These are phyloP conservation scores for Pezicula rhizophila DNA, from an alignment of 2,329 filamentous ascomycete species.

Conservation along the genomic window DNA sequence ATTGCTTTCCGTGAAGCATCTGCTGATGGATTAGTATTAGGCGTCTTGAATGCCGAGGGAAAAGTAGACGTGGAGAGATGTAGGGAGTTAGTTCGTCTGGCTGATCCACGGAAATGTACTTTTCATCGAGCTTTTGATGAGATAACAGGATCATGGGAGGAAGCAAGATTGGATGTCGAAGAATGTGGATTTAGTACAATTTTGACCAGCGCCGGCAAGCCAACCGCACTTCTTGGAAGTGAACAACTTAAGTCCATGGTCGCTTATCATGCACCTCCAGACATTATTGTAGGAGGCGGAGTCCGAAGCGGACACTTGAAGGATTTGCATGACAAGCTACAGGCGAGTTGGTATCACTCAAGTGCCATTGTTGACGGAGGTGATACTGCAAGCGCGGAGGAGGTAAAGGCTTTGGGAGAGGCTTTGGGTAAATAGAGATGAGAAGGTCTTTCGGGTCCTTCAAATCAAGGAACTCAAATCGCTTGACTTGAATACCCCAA, in stretches of 20 bases:
- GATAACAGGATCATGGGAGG: slow-evolving; percentile 16
- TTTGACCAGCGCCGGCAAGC: slow-evolving; percentile 40
- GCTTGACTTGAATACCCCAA: no score
- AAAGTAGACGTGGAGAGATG: slow-evolving; percentile 36
- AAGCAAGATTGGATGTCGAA: slow-evolving; percentile 6
- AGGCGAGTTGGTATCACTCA: slow-evolving; percentile 35
- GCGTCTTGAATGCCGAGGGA: slow-evolving; percentile 31
- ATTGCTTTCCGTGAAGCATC: slow-evolving; percentile 24
- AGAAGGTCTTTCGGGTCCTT: no score
- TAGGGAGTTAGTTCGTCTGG: slow-evolving; percentile 33
- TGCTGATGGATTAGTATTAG: slow-evolving; percentile 46
- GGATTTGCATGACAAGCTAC: slow-evolving; percentile 25
- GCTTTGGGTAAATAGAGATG: neutral
- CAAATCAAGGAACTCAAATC: no score
- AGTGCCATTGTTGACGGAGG: slow-evolving; percentile 32
- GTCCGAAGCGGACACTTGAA: slow-evolving; percentile 38
- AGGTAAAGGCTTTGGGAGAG: slow-evolving; percentile 14
- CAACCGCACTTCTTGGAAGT: slow-evolving; percentile 12
- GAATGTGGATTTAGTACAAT: slow-evolving; percentile 38
- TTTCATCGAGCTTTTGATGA: slow-evolving; percentile 50
- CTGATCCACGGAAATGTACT: slow-evolving; percentile 38
- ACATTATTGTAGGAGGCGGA: slow-evolving; percentile 45
- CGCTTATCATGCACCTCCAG: slow-evolving; percentile 4
- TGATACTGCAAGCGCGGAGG: slow-evolving; percentile 23
- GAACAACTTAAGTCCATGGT: slow-evolving; percentile 22